These are phyloP conservation scores for Ophiostoma populinum DNA, from an alignment of 2,329 filamentous ascomycete genomes.

Conservation along the genomic window DNA sequence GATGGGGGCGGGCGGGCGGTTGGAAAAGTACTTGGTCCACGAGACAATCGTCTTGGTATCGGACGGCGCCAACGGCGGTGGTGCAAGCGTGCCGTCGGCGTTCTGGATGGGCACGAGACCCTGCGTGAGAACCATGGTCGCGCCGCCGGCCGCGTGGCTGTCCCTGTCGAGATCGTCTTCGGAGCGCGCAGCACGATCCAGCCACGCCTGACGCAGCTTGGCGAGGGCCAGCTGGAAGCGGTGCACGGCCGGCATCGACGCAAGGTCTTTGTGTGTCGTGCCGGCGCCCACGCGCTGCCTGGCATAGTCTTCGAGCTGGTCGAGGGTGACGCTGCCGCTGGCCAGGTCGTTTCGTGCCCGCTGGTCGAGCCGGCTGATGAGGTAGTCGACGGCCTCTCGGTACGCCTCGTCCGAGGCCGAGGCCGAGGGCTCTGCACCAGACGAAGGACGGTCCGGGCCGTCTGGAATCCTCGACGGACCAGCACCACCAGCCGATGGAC, in stretches of 20 bases:
- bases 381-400: constrained; percentile 2
- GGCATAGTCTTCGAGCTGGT: not conserved
- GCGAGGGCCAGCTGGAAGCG: not conserved
- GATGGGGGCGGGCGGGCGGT: not conserved
- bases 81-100: not conserved
- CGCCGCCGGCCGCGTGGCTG: constrained; percentile 1
- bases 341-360: not conserved
- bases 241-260: not conserved
- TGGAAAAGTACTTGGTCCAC: constrained; percentile 13
- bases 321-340: not conserved
- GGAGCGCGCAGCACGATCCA: not conserved
- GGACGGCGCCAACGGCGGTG: not conserved
- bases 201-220: not conserved
- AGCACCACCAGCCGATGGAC: too few species aligned
- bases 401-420: not conserved
- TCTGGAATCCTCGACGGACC: too few species aligned
- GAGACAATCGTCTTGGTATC: constrained; percentile 2
- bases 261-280: not conserved
- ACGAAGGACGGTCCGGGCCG: too few species aligned
- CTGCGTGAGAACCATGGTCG: constrained; percentile 3
- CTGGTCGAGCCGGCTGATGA: not conserved
- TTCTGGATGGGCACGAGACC: constrained; percentile 1
- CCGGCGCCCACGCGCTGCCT: not conserved
- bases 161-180: not conserved
- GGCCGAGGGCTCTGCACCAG: too few species aligned